These are phyloP conservation scores for Massariosphaeria phaeospora DNA, from an alignment of 495 filamentous ascomycete genomes.

Conservation along the genomic window DNA sequence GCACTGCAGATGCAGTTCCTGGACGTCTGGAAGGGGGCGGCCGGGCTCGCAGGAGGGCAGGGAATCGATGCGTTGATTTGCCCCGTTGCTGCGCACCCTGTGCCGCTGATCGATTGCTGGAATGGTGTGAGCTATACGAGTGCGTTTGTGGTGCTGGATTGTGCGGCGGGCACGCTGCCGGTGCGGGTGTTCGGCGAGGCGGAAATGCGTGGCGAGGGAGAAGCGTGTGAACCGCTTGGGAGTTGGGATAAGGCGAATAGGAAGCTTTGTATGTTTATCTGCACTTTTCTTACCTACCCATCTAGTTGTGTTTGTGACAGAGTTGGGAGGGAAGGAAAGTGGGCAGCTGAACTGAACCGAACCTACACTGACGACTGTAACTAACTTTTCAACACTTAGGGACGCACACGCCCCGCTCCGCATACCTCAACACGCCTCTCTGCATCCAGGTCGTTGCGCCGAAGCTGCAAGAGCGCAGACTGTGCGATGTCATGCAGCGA, in stretches of 20 bases:
- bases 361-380: background rate
- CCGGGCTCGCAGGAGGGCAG: too few relatives aligned
- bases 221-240: conserved; percentile 40
- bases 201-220: conserved; percentile 51
- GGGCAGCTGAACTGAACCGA: too few relatives aligned
- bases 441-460: conserved; percentile 59
- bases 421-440: conserved; percentile 54
- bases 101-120: conserved; percentile 59
- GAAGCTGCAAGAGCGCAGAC: conserved; percentile 53
- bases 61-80: conserved; percentile 41
- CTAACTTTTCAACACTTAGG: conserved; percentile 14
- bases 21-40: conserved; percentile 49
- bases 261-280: conserved; percentile 51
- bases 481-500: conserved; percentile 54
- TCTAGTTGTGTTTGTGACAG: too few relatives aligned
- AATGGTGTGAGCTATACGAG: conserved; percentile 59
- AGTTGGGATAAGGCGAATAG: conserved; percentile 61
- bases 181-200: conserved; percentile 46
- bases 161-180: conserved; percentile 56
- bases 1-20: conserved; percentile 53
- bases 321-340: too few relatives aligned
- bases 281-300: too few relatives aligned
- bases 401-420: conserved; percentile 49
- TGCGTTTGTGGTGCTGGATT: conserved; percentile 58
- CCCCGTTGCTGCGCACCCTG: conserved; percentile 45